Evolutionary conservation across 176 grass and related monocot genomes (phyloP).

Genomic region (Pharus latifolius): DNA sequence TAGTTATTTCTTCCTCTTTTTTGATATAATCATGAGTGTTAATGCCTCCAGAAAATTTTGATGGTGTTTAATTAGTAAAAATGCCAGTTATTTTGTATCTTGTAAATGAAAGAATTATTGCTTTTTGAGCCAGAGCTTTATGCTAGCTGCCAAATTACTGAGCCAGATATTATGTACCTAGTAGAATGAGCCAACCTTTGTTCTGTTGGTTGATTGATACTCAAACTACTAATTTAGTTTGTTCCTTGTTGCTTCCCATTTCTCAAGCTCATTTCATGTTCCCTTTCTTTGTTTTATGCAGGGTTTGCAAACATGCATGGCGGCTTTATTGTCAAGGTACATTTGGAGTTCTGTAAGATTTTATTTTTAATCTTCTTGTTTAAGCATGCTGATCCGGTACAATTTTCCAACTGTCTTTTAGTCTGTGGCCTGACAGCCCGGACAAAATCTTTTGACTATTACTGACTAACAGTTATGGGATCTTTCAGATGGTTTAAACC

Average conservation of each 20-base stretch:
- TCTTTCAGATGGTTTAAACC: conserved; percentile 91
- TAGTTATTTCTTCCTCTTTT: background rate
- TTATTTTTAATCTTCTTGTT: conserved; percentile 2
- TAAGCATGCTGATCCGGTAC: conserved; percentile 4
- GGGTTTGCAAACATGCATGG: conserved; percentile 98
- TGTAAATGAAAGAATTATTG: background rate
- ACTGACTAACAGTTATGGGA: conserved; percentile 1
- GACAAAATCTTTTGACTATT: background rate
- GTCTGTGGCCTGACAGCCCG: background rate
- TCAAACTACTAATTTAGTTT: background rate
- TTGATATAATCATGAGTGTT: background rate
- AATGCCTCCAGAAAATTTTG: background rate
- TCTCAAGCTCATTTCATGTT: conserved; percentile 9
- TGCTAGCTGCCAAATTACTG: background rate
- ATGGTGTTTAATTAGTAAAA: background rate
- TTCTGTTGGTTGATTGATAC: background rate
- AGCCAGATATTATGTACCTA: background rate
- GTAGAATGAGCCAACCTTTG: background rate
- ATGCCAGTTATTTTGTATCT: background rate
- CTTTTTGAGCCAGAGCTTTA: background rate
- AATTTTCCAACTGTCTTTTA: background rate
- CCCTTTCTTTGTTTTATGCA: conserved; percentile 23
- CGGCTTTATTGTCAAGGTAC: conserved; percentile 90
- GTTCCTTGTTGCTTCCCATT: background rate
- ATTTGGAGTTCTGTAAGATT: background rate